phyloP scores from a whole-genome alignment of 768 basidiomycete genomes.

The Boletus coccyginus region DNA sequence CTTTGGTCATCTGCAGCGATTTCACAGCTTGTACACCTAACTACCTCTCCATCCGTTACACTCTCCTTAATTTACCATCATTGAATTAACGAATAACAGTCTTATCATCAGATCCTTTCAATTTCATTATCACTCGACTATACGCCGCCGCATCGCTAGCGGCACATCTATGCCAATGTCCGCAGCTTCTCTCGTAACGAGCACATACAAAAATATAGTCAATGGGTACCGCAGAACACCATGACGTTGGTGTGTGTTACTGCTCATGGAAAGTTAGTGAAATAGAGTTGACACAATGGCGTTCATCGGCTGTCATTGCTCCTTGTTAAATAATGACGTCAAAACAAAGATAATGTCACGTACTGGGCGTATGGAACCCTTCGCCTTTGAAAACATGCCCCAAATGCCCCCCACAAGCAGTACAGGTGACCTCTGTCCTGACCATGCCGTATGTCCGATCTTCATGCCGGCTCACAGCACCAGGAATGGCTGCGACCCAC shows the following conservation, averaged over 20 bases:
- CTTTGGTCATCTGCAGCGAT: constrained; percentile 14
- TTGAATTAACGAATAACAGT: constrained; percentile 15
- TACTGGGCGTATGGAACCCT: constrained; percentile 76
- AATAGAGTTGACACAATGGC: constrained; percentile 89
- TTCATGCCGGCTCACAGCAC: constrained; percentile 77
- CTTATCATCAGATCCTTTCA: not conserved
- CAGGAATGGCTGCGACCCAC: constrained; percentile 69
- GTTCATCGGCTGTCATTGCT: constrained; percentile 60
- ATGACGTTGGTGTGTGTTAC: not conserved
- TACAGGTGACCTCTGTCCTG: constrained; percentile 85
- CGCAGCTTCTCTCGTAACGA: not conserved
- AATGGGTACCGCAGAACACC: not conserved
- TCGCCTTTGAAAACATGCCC: constrained; percentile 97
- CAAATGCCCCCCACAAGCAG: constrained; percentile 89
- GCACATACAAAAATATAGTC: not conserved
- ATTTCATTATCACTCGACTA: not conserved
- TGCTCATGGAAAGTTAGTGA: constrained; percentile 70
- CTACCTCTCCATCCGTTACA: constrained; percentile 11
- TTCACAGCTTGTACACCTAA: constrained; percentile 23
- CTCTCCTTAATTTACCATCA: constrained; percentile 22
- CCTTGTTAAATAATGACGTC: not conserved
- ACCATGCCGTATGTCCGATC: constrained; percentile 65
- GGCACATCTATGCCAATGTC: too few species aligned
- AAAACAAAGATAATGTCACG: constrained; percentile 22
- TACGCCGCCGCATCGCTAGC: not conserved